These are phyloP conservation scores for Lonicera japonica DNA, from an alignment of 129 eudicot genomes.

Conservation along the genomic window DNA sequence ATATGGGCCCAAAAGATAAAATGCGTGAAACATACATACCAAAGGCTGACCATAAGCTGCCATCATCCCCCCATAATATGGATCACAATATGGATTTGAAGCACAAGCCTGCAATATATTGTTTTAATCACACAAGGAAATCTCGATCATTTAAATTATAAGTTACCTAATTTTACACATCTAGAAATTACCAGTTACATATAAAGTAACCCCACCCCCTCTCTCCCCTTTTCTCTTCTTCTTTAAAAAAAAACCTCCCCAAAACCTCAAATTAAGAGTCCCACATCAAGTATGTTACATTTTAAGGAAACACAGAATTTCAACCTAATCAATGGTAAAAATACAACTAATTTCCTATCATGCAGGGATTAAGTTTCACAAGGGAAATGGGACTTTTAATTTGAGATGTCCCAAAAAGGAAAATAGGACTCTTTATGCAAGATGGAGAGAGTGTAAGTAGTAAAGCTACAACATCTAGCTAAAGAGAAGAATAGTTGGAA, in stretches of 20 bases:
- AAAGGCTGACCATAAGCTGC: conserved; percentile 71
- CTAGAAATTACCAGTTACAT: neutral
- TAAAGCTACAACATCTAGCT: neutral
- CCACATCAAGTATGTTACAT: too few species aligned
- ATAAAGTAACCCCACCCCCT: neutral
- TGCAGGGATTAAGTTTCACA: too few species aligned
- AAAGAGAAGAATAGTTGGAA: neutral
- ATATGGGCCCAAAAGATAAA: neutral
- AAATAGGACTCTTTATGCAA: too few species aligned
- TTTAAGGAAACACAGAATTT: too few species aligned
- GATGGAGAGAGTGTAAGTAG: neutral
- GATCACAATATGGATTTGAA: conserved; percentile 56
- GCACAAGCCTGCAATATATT: conserved; percentile 60
- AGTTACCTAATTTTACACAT: neutral
- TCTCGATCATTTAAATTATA: neutral
- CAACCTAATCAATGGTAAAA: too few species aligned
- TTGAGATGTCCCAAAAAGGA: neutral
- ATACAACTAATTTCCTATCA: too few species aligned
- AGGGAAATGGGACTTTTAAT: neutral
- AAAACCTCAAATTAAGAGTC: too few species aligned
- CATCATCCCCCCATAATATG: conserved; percentile 74
- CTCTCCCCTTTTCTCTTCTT: too few species aligned
- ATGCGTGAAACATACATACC: conserved; percentile 35
- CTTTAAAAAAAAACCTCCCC: too few species aligned
- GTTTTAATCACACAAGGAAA: neutral